Percentiles rank a stretch among this genome's conserved stretches.
Evolutionary conservation across 257 asterid species (phyloP).

Genomic region (Datura wrightii): DNA sequence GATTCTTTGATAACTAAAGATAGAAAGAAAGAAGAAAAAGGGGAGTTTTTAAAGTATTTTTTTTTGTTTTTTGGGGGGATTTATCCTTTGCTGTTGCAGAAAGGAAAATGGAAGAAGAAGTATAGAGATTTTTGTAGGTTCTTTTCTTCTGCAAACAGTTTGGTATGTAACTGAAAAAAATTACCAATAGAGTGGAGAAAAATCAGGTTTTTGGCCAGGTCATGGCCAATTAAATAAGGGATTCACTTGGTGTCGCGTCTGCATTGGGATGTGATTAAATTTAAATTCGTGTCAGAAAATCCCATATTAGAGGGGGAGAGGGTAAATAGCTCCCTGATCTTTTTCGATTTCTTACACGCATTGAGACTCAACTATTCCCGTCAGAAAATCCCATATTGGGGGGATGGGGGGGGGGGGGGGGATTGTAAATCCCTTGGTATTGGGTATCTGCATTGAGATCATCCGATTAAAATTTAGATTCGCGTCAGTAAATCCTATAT

Average conservation of each 20-base stretch:
- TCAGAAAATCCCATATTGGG: too few species aligned
- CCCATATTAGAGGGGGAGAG: too few species aligned
- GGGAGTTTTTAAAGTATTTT: conserved; percentile 18
- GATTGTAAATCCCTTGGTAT: too few species aligned
- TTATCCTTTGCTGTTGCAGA: conserved; percentile 52
- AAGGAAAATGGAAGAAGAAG: conserved; percentile 44
- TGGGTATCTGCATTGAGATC: too few species aligned
- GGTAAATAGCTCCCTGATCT: too few species aligned
- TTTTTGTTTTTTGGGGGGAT: background rate
- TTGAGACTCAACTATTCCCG: too few species aligned
- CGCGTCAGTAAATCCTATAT: too few species aligned
- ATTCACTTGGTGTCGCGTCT: background rate
- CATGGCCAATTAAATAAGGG: conserved; percentile 13
- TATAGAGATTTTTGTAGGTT: conserved; percentile 13
- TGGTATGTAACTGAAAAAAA: conserved; percentile 19
- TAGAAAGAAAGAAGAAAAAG: background rate
- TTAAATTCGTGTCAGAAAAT: too few species aligned
- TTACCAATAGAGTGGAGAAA: conserved; percentile 12
- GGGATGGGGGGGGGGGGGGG: too few species aligned
- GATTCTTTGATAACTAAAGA: background rate
- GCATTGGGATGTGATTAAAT: too few species aligned
- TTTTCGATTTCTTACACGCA: too few species aligned
- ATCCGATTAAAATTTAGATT: too few species aligned
- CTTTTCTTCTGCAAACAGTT: conserved; percentile 28
- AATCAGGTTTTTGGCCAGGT: conserved; percentile 11